Evolutionary conservation across 305 asterid genomes (phyloP).

Genomic region (Nicotiana rustica): DNA sequence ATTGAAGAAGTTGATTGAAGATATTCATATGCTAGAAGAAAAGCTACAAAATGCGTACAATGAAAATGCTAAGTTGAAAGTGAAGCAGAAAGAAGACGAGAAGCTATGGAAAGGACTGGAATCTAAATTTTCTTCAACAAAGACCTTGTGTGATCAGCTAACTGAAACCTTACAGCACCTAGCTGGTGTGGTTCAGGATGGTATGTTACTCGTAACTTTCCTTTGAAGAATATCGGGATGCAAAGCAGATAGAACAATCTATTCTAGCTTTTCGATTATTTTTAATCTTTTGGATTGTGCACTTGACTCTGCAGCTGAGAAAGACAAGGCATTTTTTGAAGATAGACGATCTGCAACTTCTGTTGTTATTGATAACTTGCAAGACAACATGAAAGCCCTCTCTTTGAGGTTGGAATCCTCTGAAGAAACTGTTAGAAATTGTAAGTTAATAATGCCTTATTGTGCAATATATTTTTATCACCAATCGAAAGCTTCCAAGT

Average conservation of each 20-base stretch:
- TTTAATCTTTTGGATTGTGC: slow-evolving; percentile 38
- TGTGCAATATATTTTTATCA: slow-evolving; percentile 17
- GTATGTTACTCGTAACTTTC: slow-evolving; percentile 45
- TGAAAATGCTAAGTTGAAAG: slow-evolving; percentile 87
- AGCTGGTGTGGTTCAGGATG: slow-evolving; percentile 80
- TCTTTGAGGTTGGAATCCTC: slow-evolving; percentile 76
- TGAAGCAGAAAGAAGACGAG: slow-evolving; percentile 91
- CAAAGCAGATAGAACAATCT: slow-evolving; percentile 12
- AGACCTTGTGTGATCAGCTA: slow-evolving; percentile 81
- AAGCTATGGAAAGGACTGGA: slow-evolving; percentile 94
- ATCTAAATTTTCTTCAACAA: slow-evolving; percentile 81
- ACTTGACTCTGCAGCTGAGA: slow-evolving; percentile 71
- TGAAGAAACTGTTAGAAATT: slow-evolving; percentile 68
- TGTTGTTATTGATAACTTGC: slow-evolving; percentile 69
- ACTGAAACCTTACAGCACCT: slow-evolving; percentile 74
- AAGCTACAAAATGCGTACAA: slow-evolving; percentile 85
- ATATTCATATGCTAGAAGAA: slow-evolving; percentile 74
- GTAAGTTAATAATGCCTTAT: slow-evolving; percentile 53
- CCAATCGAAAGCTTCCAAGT: background rate
- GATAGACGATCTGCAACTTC: slow-evolving; percentile 81
- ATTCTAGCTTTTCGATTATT: background rate
- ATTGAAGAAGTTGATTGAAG: slow-evolving; percentile 81
- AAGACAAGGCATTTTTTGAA: slow-evolving; percentile 75
- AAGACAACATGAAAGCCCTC: slow-evolving; percentile 68
- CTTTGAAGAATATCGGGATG: background rate